phyloP scores from a whole-genome alignment of 2,329 filamentous ascomycete genomes.

The Arthrobotrys entomopaga region DNA sequence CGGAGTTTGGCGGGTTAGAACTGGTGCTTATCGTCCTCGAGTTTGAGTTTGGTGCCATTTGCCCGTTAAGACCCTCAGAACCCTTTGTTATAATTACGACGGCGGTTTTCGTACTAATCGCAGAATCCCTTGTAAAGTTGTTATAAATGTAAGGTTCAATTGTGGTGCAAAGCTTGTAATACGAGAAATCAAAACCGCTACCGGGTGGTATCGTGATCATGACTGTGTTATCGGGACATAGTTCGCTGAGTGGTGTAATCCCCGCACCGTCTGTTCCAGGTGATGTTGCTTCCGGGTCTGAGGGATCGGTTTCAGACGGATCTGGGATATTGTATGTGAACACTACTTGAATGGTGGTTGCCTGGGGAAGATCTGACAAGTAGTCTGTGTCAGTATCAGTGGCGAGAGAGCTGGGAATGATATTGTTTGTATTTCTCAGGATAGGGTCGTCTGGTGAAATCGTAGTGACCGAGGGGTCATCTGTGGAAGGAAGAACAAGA shows the following conservation, averaged over 20 bases:
- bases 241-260: background rate
- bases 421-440: conserved; percentile 32
- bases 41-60: conserved; percentile 1
- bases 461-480: conserved; percentile 19
- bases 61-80: conserved; percentile 3
- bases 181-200: conserved; percentile 1
- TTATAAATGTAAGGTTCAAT: background rate
- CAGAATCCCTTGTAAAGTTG: conserved; percentile 27
- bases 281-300: conserved; percentile 1
- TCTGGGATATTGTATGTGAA: conserved; percentile 31
- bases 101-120: conserved; percentile 40
- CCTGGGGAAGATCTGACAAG: background rate
- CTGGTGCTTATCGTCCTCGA: conserved; percentile 3
- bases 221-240: conserved; percentile 34
- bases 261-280: background rate
- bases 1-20: background rate
- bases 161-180: conserved; percentile 16
- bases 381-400: conserved; percentile 11
- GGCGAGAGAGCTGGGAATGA: conserved; percentile 26
- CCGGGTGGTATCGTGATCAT: conserved; percentile 26
- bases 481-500: background rate
- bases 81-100: conserved; percentile 46
- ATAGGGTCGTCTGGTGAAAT: conserved; percentile 36
- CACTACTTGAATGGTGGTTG: conserved; percentile 30
- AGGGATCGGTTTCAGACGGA: background rate